Evolutionary conservation across 495 filamentous ascomycete species (phyloP).

Genomic region (Evernia prunastri): DNA sequence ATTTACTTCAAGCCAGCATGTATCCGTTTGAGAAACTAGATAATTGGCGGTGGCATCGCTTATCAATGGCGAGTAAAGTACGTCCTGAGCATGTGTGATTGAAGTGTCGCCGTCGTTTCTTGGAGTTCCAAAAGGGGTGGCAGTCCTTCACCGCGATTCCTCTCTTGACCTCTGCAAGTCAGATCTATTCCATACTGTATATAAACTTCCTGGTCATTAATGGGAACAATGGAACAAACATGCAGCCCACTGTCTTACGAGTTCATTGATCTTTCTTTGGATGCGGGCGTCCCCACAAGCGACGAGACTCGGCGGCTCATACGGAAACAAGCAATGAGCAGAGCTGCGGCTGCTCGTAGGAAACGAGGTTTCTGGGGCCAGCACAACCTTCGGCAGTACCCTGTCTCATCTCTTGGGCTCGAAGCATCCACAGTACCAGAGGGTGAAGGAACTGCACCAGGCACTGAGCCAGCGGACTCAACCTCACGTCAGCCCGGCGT

Average conservation of each 20-base stretch:
- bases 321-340: constrained; percentile 37
- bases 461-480: neutral
- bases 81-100: too few relatives aligned
- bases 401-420: constrained; percentile 2
- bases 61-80: too few relatives aligned
- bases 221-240: neutral
- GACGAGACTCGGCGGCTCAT: constrained; percentile 28
- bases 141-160: neutral
- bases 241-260: neutral
- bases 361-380: constrained; percentile 29
- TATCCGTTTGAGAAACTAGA: neutral
- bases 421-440: neutral
- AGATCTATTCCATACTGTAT: too few relatives aligned
- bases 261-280: constrained; percentile 25
- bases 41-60: neutral
- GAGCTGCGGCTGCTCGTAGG: constrained; percentile 29
- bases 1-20: neutral
- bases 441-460: neutral
- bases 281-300: constrained; percentile 27
- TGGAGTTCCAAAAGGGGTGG: neutral
- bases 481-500: neutral
- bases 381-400: constrained; percentile 32
- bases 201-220: neutral
- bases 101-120: neutral
- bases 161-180: neutral